Conservation (phyloP, 805 yeast species). For the Zygosaccharomyces bisporus region DNA sequence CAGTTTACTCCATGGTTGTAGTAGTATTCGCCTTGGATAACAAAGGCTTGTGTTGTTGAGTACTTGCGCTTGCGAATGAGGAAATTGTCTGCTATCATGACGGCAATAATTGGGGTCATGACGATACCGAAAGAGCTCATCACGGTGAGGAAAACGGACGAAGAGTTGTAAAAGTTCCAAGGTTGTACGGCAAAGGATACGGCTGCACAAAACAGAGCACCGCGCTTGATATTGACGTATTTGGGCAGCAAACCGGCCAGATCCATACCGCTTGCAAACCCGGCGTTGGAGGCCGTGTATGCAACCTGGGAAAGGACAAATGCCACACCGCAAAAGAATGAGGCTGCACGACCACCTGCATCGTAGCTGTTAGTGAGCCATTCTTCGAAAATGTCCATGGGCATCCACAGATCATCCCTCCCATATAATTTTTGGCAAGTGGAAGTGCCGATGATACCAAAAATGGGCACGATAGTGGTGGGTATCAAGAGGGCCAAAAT, state of each 20-base stretch:
- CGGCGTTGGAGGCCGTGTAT: conserved; percentile 40
- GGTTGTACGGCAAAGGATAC: conserved; percentile 40
- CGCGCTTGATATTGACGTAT: conserved; percentile 41
- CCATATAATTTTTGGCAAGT: conserved; percentile 37
- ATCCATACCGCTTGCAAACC: conserved; percentile 45
- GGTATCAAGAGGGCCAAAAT: conserved; percentile 36
- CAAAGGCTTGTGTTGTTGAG: conserved; percentile 34
- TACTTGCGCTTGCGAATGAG: conserved; percentile 37
- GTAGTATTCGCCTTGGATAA: conserved; percentile 36
- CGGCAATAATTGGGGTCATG: conserved; percentile 39
- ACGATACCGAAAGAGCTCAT: conserved; percentile 40
- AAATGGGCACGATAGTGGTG: conserved; percentile 42
- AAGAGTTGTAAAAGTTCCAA: conserved; percentile 40
- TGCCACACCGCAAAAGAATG: conserved; percentile 41
- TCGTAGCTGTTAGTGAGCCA: conserved; percentile 33
- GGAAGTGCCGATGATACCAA: conserved; percentile 44
- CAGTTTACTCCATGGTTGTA: conserved; percentile 40
- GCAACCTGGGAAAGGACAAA: conserved; percentile 39
- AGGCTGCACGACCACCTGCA: conserved; percentile 39
- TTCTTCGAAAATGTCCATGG: conserved; percentile 34
- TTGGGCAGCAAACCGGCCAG: conserved; percentile 40
- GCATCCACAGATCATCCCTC: conserved; percentile 39
- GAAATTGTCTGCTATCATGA: conserved; percentile 42
- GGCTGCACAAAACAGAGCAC: conserved; percentile 37
- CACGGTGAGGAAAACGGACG: conserved; percentile 38